Evolutionary conservation across 2,329 filamentous ascomycete genomes (phyloP), one percentile per base, ranked within the genome.

Genomic region (Fusarium sp.): DNA sequence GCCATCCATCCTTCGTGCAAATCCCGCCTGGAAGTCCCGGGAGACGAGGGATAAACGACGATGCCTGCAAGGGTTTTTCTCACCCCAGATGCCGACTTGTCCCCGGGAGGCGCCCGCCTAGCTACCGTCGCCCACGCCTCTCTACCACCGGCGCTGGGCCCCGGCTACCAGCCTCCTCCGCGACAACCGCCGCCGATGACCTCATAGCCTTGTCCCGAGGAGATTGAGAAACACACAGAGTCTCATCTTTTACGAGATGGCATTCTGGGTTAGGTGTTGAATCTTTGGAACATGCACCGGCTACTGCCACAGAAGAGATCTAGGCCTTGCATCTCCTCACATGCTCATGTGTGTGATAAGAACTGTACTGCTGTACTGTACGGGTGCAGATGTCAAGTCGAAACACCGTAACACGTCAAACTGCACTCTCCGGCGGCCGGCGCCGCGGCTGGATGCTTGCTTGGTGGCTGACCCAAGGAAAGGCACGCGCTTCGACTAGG

Each of bases 131-230:
- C 49, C 13, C 27, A 56, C 42, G 54, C 61, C 55, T 64, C 49
- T 49, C 59, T 40, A 27, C 20, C 38, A 57, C 61, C 57, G 38
- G 44, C 33, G 53, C 42, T 61, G 42, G 51, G 33, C 25, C 58
- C 53, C 57, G 20, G 51, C n/a, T 14, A 57, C 61, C 61, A 63
- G 62, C 58, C 44, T 55, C 49, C 62, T 63, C 65, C 68, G 65
- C 73, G 59, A 65, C 69, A 73, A 61, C 64, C 71, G 66, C 68
- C 61, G 40, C 44, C 44, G 58, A 75, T 75, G 73, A 75, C 67
- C 70, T 75, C 73, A 75, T 75, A 58, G 55, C 55, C 18, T 44
- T 49, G 34, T 16, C 34, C 54, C 10, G 33, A 51, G 13, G 27
- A 58, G 59, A 50, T n/a, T 58, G 33, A 54, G 53, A 34, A 49